phyloP scores from a whole-genome alignment of 352 stramenopile species.

The Pythium aquatile region DNA sequence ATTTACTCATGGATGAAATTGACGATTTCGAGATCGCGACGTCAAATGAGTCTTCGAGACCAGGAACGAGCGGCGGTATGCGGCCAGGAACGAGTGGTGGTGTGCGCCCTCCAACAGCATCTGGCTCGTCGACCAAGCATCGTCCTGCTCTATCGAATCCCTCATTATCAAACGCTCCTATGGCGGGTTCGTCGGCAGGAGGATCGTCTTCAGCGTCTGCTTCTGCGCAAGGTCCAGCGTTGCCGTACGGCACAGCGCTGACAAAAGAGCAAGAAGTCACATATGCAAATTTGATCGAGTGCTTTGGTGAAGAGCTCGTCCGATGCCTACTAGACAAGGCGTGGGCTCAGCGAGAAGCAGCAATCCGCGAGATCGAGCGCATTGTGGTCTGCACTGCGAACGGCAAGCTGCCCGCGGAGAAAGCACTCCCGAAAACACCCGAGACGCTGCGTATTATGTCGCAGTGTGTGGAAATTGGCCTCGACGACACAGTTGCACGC shows the following conservation, averaged over 20 bases:
- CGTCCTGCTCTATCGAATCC: conserved; percentile 56
- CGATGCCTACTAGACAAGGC: conserved; percentile 79
- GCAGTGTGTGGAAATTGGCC: conserved; percentile 55
- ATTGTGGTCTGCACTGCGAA: conserved; percentile 56
- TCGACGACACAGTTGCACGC: conserved; percentile 74
- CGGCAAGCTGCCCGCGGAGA: conserved; percentile 40
- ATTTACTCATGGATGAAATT: conserved; percentile 84
- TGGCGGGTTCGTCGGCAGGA: background rate
- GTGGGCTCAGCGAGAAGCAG: conserved; percentile 73
- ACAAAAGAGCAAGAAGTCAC: conserved; percentile 56
- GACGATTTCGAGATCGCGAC: conserved; percentile 70
- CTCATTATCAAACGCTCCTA: conserved; percentile 38
- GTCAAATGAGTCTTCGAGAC: conserved; percentile 26
- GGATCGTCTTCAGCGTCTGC: conserved; percentile 11
- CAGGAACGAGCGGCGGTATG: conserved; percentile 50
- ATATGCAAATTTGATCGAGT: conserved; percentile 50
- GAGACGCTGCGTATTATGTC: conserved; percentile 59
- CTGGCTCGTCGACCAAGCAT: conserved; percentile 77
- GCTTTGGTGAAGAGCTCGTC: conserved; percentile 68
- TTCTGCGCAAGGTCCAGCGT: conserved; percentile 35
- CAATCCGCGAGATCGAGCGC: conserved; percentile 71
- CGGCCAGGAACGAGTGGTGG: conserved; percentile 53
- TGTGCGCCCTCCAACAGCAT: conserved; percentile 64
- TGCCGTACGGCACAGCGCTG: conserved; percentile 73
- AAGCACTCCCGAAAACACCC: conserved; percentile 49